Evolutionary conservation across 192 early-diverging fungal species (phyloP).

Genomic region (Pilobolus umbonatus): DNA sequence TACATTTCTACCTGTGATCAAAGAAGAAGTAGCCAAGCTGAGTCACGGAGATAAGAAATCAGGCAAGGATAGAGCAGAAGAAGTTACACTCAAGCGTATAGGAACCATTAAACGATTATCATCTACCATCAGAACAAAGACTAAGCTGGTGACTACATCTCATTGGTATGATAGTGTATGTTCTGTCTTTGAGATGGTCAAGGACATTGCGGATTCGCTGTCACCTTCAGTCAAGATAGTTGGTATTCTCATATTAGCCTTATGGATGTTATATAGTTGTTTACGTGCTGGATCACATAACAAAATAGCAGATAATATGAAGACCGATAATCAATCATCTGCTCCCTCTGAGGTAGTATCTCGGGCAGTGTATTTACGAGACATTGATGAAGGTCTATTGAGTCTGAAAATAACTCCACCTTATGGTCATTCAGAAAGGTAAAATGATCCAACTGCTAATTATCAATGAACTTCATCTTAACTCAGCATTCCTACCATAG

Average conservation of each 20-base stretch:
- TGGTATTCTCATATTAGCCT: not conserved
- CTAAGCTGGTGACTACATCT: not conserved
- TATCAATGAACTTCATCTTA: not conserved
- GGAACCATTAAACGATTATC: slow-evolving; percentile 3
- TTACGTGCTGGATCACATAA: not conserved
- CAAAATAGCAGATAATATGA: not conserved
- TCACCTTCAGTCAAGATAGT: slow-evolving; percentile 49
- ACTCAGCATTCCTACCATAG: slow-evolving; percentile 1
- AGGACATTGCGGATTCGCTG: not conserved
- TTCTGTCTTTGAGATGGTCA: not conserved
- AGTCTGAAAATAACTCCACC: slow-evolving; percentile 8
- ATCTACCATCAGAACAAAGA: not conserved
- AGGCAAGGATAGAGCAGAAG: not conserved
- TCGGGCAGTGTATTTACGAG: slow-evolving; percentile 44
- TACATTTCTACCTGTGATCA: slow-evolving; percentile 43
- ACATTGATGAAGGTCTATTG: slow-evolving; percentile 42
- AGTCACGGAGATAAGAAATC: not conserved
- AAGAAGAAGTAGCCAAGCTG: slow-evolving; percentile 33
- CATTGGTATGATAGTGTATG: not conserved
- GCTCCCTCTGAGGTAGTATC: slow-evolving; percentile 27
- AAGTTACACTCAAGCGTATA: not conserved
- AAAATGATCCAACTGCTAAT: not conserved
- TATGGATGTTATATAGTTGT: slow-evolving; percentile 12
- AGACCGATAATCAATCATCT: not conserved
- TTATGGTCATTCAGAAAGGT: slow-evolving; percentile 14